phyloP scores from a whole-genome alignment of 1,284 basidiomycete genomes.

The Anthracocystis setariae region DNA sequence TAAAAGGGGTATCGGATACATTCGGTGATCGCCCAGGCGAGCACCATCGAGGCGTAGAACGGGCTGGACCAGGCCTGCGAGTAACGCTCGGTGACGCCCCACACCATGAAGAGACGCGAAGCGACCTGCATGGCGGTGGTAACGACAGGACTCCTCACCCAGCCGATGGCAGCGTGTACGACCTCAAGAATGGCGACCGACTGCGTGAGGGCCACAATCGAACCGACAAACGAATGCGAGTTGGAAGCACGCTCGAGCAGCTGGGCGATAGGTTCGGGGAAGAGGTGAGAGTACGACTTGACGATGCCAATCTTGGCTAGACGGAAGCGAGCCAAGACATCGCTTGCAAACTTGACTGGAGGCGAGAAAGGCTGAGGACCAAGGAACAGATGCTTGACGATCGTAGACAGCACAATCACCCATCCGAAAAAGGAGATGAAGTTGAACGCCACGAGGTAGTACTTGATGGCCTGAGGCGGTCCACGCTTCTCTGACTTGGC shows the following conservation, averaged over 20 bases:
- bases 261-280: constrained; percentile 38
- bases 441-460: constrained; percentile 58
- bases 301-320: constrained; percentile 46
- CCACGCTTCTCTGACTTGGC: constrained; percentile 35
- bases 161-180: constrained; percentile 80
- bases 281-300: constrained; percentile 41
- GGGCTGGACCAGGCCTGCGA: constrained; percentile 72
- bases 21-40: constrained; percentile 93
- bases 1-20: constrained; percentile 93
- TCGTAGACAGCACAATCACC: constrained; percentile 52
- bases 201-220: constrained; percentile 57
- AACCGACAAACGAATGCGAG: constrained; percentile 54
- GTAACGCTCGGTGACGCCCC: constrained; percentile 71
- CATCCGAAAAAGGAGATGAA: constrained; percentile 61
- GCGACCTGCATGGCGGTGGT: constrained; percentile 88
- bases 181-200: constrained; percentile 61
- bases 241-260: constrained; percentile 50
- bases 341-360: constrained; percentile 32
- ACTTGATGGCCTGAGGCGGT: constrained; percentile 32
- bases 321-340: constrained; percentile 48
- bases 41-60: constrained; percentile 87
- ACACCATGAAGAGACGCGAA: constrained; percentile 85
- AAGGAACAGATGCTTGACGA: constrained; percentile 56
- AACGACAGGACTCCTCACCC: constrained; percentile 83
- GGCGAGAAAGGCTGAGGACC: constrained; percentile 45